phyloP scores from a whole-genome alignment of 805 yeast species.

The Cyberlindnera amylophila region DNA sequence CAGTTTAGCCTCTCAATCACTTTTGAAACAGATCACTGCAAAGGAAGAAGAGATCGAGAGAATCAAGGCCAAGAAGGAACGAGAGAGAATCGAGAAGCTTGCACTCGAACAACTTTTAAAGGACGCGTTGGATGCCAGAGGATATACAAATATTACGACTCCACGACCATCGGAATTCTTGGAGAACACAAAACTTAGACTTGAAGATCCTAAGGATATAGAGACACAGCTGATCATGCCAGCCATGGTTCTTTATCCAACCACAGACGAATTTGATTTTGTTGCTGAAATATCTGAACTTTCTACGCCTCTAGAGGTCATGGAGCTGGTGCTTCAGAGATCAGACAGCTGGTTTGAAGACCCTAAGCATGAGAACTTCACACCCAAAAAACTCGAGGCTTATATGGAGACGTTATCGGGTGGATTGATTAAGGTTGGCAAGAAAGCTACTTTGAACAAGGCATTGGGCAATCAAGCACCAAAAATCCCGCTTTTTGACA shows the following conservation, averaged over 20 bases:
- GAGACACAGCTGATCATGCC: slow-evolving; percentile 84
- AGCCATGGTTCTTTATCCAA: slow-evolving; percentile 75
- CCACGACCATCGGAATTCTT: slow-evolving; percentile 54
- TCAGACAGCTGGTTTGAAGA: slow-evolving; percentile 64
- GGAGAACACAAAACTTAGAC: slow-evolving; percentile 46
- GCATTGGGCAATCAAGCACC: slow-evolving; percentile 62
- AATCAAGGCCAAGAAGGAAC: slow-evolving; percentile 30
- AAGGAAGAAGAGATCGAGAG: slow-evolving; percentile 33
- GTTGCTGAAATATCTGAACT: slow-evolving; percentile 72
- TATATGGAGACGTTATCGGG: slow-evolving; percentile 82
- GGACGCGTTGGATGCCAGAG: slow-evolving; percentile 60
- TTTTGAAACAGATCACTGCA: slow-evolving; percentile 39
- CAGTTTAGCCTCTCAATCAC: slow-evolving; percentile 50
- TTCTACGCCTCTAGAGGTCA: slow-evolving; percentile 58
- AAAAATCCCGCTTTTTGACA: slow-evolving; percentile 73
- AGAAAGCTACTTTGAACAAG: slow-evolving; percentile 60
- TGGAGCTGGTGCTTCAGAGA: slow-evolving; percentile 58
- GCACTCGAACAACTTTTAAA: slow-evolving; percentile 41
- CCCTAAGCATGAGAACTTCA: slow-evolving; percentile 59
- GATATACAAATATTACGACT: slow-evolving; percentile 46
- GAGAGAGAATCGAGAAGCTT: slow-evolving; percentile 36
- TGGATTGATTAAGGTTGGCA: slow-evolving; percentile 83
- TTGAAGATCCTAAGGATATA: slow-evolving; percentile 63
- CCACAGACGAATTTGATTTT: slow-evolving; percentile 79
- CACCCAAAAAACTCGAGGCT: slow-evolving; percentile 56